Base-by-base conservation (phyloP, 192 early-diverging fungal species). In the Lunasporangiospora selenospora region DNA sequence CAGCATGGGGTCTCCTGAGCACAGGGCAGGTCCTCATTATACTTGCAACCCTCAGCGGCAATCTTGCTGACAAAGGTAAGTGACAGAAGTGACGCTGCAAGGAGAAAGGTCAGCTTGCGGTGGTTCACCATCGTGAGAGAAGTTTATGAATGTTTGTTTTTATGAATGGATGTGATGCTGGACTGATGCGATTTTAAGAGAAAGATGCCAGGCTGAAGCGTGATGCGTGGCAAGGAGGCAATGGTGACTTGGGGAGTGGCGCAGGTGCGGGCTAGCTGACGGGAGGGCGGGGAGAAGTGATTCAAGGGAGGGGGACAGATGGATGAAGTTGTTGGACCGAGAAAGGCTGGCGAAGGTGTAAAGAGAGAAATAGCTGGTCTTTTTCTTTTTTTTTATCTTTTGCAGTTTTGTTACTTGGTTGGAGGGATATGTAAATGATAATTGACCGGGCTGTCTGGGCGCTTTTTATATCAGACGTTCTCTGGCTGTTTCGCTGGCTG, bases 41-140 rank as follows among this genome's bases (percentile, higher is more conserved):
- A 63, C 27, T 58, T 62, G 50, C 69, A 73, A 19, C 41, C 69
- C 5, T 53, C 69, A 5, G 60, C 69, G 6, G 37, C 43, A 11
- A 43, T 39, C 26, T 33, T 10, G 21, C 33, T 57, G 5, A 58
- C 41, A 13, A 54, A n/a, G 50, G 27, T 19, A 15, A 62, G 38
- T 10, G 67, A 63, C 45, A 73, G 29, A 55, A 63, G 36, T 45
- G 59, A 44, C 55, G 54, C 53, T 57, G 61, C 47, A 54, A 62
- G 53, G 60, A 73, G 13, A 34, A 73, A 43, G 47, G 60, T 55
- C 41, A 73, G 47, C 60, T 73, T 73, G 37, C 61, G 69, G 54
- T 57, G 16, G 53, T 45, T 21, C 59, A 57, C 67, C 59, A 62
- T 71, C 34, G 67, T 29, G 45, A 26, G 12, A n/a, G n/a, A n/a